Base-by-base conservation (phyloP, 495 filamentous ascomycete genomes). In the Elaphomyces granulatus region DNA sequence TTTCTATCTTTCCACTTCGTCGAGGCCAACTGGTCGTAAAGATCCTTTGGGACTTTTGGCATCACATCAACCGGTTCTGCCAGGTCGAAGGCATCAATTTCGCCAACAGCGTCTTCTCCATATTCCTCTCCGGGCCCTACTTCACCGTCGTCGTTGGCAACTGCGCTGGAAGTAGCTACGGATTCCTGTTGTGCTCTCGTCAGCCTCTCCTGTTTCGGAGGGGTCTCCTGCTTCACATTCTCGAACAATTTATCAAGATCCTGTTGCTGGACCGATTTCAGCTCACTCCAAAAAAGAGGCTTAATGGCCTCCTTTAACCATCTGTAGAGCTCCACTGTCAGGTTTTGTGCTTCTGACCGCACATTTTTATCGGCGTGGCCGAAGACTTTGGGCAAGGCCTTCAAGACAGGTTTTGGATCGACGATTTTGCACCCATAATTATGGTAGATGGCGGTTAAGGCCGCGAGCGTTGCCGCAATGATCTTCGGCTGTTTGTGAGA, bases 301-400 rank as follows among this genome's bases (percentile, higher is more conserved):
- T 99, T 99, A 72, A 99, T 96, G 2, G 87, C 92, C 41, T 99
- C 92, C 43, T 84, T 80, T 20, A 99, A 71, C 92, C 92, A 99
- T 55, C 92, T 70, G 60, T 96, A 99, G 33, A 99, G 74, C 50
- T 96, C 92, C 36, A 94, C 87, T 0, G 87, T 80, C 20, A 99
- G 67, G 46, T 81, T 86, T 36, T 90, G 88, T 19, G 85, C 83
- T 59, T 96, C 92, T 1, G 87, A 86, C 51, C 92, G 80, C 10
- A 99, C 92, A 54, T 95, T 96, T 59, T 99, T 99, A 68, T 99
- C 92, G 3, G 92, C 87, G 57, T 96, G 90, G 10, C 84, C 83
- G 48, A 94, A 99, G 15, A 78, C 78, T 55, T 93, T 94, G 0
- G 92, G 87, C 8, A 99, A 64, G 8, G 72, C 61, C 54, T 96